Evolutionary conservation across 495 filamentous ascomycete species (phyloP).

Genomic region (Penicillium bovifimosum): DNA sequence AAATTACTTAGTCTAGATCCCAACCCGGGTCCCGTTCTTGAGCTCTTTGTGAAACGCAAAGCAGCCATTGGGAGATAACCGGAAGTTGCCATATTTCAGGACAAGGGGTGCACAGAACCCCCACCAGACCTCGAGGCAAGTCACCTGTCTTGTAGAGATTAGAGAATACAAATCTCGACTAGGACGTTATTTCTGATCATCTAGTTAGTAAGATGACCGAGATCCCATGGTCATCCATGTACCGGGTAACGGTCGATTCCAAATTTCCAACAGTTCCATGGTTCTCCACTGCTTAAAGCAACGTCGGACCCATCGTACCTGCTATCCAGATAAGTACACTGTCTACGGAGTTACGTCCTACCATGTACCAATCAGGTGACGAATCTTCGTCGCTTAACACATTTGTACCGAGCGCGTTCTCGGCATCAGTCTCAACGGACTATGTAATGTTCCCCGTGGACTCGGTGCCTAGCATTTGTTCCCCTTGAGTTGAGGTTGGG

Average conservation of each 20-base stretch:
- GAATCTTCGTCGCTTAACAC: not conserved
- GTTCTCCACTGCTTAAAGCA: not conserved
- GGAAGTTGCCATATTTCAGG: constrained; percentile 5
- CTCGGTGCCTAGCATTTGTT: not conserved
- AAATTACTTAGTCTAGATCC: not conserved
- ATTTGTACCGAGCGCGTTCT: not conserved
- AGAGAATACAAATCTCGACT: not conserved
- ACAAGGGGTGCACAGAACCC: not conserved
- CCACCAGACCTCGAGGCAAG: too few relatives aligned
- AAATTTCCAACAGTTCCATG: not conserved
- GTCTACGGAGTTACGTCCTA: not conserved
- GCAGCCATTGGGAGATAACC: constrained; percentile 13
- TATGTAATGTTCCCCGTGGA: not conserved
- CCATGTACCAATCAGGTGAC: constrained; percentile 4
- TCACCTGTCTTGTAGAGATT: not conserved
- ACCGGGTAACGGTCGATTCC: too few relatives aligned
- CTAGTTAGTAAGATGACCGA: not conserved
- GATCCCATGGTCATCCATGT: not conserved
- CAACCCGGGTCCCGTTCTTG: constrained; percentile 2
- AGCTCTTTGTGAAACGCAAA: constrained; percentile 12
- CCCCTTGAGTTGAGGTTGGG: not conserved
- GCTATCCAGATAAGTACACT: not conserved
- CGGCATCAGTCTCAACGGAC: not conserved
- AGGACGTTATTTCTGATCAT: not conserved
- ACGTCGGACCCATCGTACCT: not conserved